Base-by-base conservation (phyloP, 2,329 filamentous ascomycete species). In the Pseudogymnoascus verrucosus region DNA sequence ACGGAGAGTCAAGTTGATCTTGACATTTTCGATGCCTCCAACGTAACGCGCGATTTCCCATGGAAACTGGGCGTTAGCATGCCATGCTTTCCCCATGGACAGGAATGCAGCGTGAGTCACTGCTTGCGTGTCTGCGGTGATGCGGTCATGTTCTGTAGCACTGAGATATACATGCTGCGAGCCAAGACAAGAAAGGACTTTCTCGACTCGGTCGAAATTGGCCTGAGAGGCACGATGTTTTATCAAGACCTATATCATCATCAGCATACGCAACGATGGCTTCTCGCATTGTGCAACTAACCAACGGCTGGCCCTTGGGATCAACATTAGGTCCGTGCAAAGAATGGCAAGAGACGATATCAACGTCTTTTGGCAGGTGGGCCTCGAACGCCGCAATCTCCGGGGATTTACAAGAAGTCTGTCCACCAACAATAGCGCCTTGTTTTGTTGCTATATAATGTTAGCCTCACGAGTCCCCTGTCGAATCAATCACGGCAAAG, bases 21-120 rank as follows among this genome's bases (percentile, higher is more conserved):
- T 99, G 71, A 98, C 93, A 75, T 99, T 99, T 77, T 99, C 95
- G 71, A 99, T 96, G 62, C 95, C 96, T 64, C 95, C 95, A 3
- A 97, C 86, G 76, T 98, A 99, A 67, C 95, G 91, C n/a, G 88
- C 86, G 57, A 93, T 87, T 71, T 98, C 93, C 95, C 95, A 99
- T 0, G 96, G 95, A 71, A 98, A 99, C 74, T 99, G 91, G 64
- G 88, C 85, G 75, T 96, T 96, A 34, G 93, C 93, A 69, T 92
- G 90, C 96, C 96, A 99, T 7, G 95, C 95, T 67, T 93, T 96
- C 67, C 96, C 95, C 95, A 99, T 99, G 73, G 89, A 91, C 61
- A 99, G 81, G 76, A 99, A 99, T 28, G 96, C 95, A 1, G 93
- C 95, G 77, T 99, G 95, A 0, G 95, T 99, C 60, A 99, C 95